These are phyloP conservation scores for Trichoderma cornu-damae DNA, from an alignment of 2,329 filamentous ascomycete species.

Conservation along the genomic window DNA sequence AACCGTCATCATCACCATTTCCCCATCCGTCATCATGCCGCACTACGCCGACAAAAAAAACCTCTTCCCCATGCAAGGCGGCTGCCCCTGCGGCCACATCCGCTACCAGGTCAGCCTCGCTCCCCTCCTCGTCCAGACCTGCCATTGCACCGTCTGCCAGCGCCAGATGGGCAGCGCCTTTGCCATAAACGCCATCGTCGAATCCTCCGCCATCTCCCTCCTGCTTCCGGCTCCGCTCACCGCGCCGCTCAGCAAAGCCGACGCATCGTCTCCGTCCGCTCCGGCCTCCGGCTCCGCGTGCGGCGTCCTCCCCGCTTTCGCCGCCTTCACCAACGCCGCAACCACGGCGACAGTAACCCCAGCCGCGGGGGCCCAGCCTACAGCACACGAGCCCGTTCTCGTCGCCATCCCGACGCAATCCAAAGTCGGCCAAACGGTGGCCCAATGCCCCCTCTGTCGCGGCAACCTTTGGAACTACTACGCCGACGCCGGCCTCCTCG, in stretches of 20 bases:
- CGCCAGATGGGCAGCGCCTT: constrained; percentile 39
- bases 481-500: constrained; percentile 27
- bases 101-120: constrained; percentile 60
- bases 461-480: constrained; percentile 41
- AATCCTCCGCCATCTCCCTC: constrained; percentile 33
- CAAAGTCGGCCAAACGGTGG: constrained; percentile 38
- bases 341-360: constrained; percentile 9
- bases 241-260: constrained; percentile 11
- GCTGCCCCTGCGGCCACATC: constrained; percentile 64
- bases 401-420: constrained; percentile 37
- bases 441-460: constrained; percentile 40
- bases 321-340: constrained; percentile 21
- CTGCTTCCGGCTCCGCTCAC: constrained; percentile 27
- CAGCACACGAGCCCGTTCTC: constrained; percentile 19
- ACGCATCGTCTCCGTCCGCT: neutral
- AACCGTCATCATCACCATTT: neutral
- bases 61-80: constrained; percentile 36
- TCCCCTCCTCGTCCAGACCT: constrained; percentile 42
- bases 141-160: constrained; percentile 45
- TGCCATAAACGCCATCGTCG: constrained; percentile 40
- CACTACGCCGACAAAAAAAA: constrained; percentile 27
- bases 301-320: constrained; percentile 22
- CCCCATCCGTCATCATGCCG: constrained; percentile 16
- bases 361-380: neutral
- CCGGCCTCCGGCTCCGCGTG: neutral